These are phyloP conservation scores for Rhizopogon sp. DNA, from an alignment of 768 basidiomycete species.

Conservation along the genomic window DNA sequence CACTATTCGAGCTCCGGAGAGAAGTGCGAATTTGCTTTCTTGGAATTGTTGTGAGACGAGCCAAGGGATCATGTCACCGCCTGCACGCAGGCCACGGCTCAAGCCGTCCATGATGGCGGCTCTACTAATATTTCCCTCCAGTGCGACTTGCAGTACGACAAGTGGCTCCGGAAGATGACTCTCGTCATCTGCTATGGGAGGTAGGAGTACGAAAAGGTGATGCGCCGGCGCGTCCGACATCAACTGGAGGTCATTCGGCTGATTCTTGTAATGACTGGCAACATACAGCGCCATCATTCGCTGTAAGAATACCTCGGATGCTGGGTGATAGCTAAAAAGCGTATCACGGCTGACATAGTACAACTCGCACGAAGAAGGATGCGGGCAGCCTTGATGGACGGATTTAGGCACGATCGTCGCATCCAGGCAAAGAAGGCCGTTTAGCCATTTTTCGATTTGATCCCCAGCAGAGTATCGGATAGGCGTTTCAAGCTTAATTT, in stretches of 20 bases:
- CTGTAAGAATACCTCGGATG: slow-evolving; percentile 95
- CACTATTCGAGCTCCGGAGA: slow-evolving; percentile 90
- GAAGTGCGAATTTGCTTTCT: slow-evolving; percentile 86
- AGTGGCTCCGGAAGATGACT: slow-evolving; percentile 91
- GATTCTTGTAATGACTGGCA: slow-evolving; percentile 97
- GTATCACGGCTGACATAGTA: slow-evolving; percentile 97
- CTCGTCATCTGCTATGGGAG: slow-evolving; percentile 88
- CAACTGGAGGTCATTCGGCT: slow-evolving; percentile 97
- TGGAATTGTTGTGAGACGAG: slow-evolving; percentile 92
- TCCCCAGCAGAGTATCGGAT: slow-evolving; percentile 89
- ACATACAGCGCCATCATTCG: slow-evolving; percentile 98
- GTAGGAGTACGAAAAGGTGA: slow-evolving; percentile 91
- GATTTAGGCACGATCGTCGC: slow-evolving; percentile 58
- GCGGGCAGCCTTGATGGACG: slow-evolving; percentile 76
- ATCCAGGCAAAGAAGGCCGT: slow-evolving; percentile 84
- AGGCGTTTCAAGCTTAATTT: slow-evolving; percentile 92
- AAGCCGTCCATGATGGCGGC: slow-evolving; percentile 83
- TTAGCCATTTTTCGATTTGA: slow-evolving; percentile 92
- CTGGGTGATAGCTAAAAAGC: slow-evolving; percentile 94
- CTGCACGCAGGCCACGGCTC: slow-evolving; percentile 75
- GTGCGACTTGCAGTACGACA: slow-evolving; percentile 91
- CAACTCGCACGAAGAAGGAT: slow-evolving; percentile 89
- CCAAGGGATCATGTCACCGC: slow-evolving; percentile 99
- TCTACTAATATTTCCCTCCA: slow-evolving; percentile 90
- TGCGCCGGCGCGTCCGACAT: slow-evolving; percentile 97